These are phyloP conservation scores for Metschnikowia corniflorae DNA, from an alignment of 805 yeast species.

Conservation along the genomic window DNA sequence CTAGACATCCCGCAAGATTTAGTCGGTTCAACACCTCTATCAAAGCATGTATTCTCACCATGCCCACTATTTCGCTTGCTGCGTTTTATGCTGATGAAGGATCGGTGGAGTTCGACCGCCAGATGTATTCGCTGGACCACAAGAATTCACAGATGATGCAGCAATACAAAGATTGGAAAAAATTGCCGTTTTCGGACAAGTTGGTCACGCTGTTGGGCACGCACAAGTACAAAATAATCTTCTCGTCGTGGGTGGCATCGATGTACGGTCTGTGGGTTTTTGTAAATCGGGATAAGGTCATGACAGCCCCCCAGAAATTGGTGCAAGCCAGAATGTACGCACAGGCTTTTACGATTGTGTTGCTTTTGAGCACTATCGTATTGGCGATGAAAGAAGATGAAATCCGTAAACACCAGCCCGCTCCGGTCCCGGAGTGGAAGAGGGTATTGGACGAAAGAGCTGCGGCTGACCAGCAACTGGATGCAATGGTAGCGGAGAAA, in stretches of 20 bases:
- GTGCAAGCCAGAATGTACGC: slow-evolving; percentile 32
- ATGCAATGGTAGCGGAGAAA: not conserved
- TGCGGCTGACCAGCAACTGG: slow-evolving; percentile 7
- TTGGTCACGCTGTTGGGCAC: slow-evolving; percentile 25
- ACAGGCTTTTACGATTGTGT: slow-evolving; percentile 26
- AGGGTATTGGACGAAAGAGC: slow-evolving; percentile 18
- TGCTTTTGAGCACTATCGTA: slow-evolving; percentile 26
- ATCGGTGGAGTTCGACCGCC: slow-evolving; percentile 40
- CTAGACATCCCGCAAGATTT: slow-evolving; percentile 33
- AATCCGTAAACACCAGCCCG: slow-evolving; percentile 20
- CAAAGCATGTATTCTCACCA: slow-evolving; percentile 34
- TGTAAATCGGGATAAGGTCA: slow-evolving; percentile 26
- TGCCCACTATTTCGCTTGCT: slow-evolving; percentile 37
- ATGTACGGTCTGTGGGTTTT: slow-evolving; percentile 29
- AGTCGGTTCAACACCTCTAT: slow-evolving; percentile 35
- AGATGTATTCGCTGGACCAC: slow-evolving; percentile 31
- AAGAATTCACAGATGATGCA: slow-evolving; percentile 28
- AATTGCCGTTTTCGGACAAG: slow-evolving; percentile 29
- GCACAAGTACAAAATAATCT: slow-evolving; percentile 36
- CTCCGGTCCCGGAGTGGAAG: slow-evolving; percentile 27
- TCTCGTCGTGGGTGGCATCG: slow-evolving; percentile 39
- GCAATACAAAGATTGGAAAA: slow-evolving; percentile 35
- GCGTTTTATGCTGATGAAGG: slow-evolving; percentile 46
- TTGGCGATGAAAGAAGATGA: slow-evolving; percentile 28
- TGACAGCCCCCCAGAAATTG: slow-evolving; percentile 25